Conservation (phyloP, 1,284 basidiomycete species). For the Ganoderma multipileum region DNA sequence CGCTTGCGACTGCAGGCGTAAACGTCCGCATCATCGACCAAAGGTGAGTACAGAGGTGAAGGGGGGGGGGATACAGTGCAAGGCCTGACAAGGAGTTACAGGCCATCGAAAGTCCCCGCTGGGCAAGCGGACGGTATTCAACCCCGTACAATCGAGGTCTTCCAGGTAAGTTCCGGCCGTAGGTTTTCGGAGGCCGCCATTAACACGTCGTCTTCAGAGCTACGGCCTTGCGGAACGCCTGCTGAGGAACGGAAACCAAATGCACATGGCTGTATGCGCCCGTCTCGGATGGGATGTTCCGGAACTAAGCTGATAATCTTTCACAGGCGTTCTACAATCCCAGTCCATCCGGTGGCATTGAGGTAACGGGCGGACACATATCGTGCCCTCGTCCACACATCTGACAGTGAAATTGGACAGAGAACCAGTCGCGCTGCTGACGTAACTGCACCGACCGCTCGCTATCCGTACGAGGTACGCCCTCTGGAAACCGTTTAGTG, state of each 20-base stretch:
- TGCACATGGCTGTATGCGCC: conserved; percentile 63
- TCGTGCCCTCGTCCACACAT: not conserved
- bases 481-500: not conserved
- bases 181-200: not conserved
- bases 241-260: conserved; percentile 68
- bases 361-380: conserved; percentile 44
- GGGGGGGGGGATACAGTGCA: not conserved
- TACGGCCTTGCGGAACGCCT: conserved; percentile 76
- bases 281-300: not conserved
- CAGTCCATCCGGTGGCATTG: conserved; percentile 61
- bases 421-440: conserved; percentile 66
- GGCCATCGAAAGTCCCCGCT: conserved; percentile 37
- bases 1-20: conserved; percentile 63
- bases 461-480: conserved; percentile 70
- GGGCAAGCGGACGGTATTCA: conserved; percentile 86
- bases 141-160: conserved; percentile 78
- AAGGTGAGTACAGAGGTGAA: conserved; percentile 46
- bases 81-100: not conserved
- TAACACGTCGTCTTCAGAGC: conserved; percentile 51
- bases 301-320: not conserved
- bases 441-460: conserved; percentile 56
- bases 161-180: conserved; percentile 55
- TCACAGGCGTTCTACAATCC: conserved; percentile 79
- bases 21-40: conserved; percentile 72
- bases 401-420: conserved; percentile 40